A percentile compares a stretch with the other conserved stretches of the same genome.
Evolutionary conservation across 2,329 filamentous ascomycete genomes (phyloP).

Genomic region (Coleophoma crateriformis): DNA sequence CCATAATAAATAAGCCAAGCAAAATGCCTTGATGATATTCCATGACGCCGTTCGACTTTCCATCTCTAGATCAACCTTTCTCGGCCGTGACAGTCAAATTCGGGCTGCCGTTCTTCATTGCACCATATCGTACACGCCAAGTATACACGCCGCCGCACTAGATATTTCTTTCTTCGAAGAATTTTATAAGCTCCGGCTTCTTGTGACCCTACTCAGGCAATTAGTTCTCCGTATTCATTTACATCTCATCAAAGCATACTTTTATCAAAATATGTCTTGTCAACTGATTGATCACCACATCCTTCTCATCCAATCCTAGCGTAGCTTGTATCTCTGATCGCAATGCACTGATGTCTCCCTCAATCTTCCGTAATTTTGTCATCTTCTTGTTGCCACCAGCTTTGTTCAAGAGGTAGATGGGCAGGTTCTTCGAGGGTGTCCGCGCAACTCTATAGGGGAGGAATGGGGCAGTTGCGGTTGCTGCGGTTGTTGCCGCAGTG

Average conservation of each 20-base stretch:
- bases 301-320: slow-evolving; percentile 47
- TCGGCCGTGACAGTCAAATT: too few species aligned
- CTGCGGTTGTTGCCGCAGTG: slow-evolving; percentile 3
- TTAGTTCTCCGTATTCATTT: slow-evolving; percentile 2
- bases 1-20: too few species aligned
- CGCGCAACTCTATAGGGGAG: slow-evolving; percentile 54
- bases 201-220: slow-evolving; percentile 36
- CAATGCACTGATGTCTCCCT: slow-evolving; percentile 64
- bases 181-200: slow-evolving; percentile 40
- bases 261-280: slow-evolving; percentile 73
- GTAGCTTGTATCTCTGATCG: slow-evolving; percentile 55
- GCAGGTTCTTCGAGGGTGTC: slow-evolving; percentile 64
- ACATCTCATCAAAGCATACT: slow-evolving; percentile 37
- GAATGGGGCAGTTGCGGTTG: slow-evolving; percentile 4
- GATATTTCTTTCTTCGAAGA: slow-evolving; percentile 35
- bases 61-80: too few species aligned
- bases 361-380: slow-evolving; percentile 73
- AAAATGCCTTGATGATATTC: too few species aligned
- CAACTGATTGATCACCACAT: slow-evolving; percentile 42
- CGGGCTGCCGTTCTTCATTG: too few species aligned
- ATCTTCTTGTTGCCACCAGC: slow-evolving; percentile 70
- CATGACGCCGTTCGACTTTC: too few species aligned
- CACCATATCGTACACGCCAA: not conserved
- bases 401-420: slow-evolving; percentile 71
- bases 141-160: slow-evolving; percentile 6